Evolutionary conservation across 208 protist species (phyloP).

Genomic region (Crithidia brevicula): DNA sequence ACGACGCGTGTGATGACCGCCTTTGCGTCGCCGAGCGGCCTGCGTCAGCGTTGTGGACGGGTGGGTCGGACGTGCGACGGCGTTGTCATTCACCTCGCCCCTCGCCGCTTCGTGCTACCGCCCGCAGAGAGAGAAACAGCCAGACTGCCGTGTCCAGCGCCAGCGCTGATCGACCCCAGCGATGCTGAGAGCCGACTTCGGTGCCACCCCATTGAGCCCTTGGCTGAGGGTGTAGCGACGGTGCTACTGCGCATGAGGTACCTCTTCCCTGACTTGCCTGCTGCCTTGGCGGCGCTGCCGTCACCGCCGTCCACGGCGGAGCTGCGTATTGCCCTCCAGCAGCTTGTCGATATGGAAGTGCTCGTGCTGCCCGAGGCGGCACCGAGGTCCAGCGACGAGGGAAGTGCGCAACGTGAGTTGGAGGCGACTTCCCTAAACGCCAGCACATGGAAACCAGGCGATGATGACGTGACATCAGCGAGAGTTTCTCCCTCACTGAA

Average conservation of each 20-base stretch:
- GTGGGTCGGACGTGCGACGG: slow-evolving; percentile 74
- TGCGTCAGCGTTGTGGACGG: slow-evolving; percentile 67
- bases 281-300: slow-evolving; percentile 46
- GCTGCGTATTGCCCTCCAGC: slow-evolving; percentile 40
- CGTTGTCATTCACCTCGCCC: slow-evolving; percentile 70
- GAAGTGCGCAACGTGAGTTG: not conserved
- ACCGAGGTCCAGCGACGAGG: not conserved
- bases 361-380: slow-evolving; percentile 22
- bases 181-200: too few species aligned
- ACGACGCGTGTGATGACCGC: slow-evolving; percentile 47
- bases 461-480: too few species aligned
- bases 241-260: slow-evolving; percentile 65
- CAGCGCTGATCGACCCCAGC: not conserved
- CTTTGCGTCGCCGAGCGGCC: slow-evolving; percentile 38
- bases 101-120: slow-evolving; percentile 33
- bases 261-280: slow-evolving; percentile 40
- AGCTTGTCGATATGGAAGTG: slow-evolving; percentile 60
- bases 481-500: too few species aligned
- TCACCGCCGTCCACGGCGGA: slow-evolving; percentile 28
- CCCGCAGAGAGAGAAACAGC: not conserved
- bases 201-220: too few species aligned
- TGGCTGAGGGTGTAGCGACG: slow-evolving; percentile 45
- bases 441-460: too few species aligned
- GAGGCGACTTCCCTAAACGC: too few species aligned
- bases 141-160: too few species aligned